Percentiles rank a stretch among this genome's conserved stretches.
Conservation (phyloP, 805 yeast species). For the Barnettozyma populi region DNA sequence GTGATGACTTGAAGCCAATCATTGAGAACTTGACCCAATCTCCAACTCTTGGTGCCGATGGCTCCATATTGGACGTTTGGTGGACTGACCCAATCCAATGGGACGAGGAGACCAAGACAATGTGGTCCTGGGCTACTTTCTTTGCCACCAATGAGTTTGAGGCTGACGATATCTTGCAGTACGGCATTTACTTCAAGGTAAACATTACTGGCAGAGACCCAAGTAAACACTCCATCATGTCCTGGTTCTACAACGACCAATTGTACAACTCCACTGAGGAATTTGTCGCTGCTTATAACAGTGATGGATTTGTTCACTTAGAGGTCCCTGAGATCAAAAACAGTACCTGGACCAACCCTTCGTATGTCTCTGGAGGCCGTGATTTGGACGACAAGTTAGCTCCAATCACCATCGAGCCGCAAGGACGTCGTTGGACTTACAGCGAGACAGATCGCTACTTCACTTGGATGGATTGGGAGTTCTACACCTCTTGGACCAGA, state of each 20-base stretch:
- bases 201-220: constrained; percentile 22
- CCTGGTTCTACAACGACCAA: constrained; percentile 22
- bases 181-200: constrained; percentile 20
- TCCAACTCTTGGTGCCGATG: constrained; percentile 16
- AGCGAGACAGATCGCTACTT: constrained; percentile 25
- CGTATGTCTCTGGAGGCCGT: constrained; percentile 16
- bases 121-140: constrained; percentile 17
- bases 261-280: constrained; percentile 22
- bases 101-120: constrained; percentile 14
- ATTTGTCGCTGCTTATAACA: constrained; percentile 20
- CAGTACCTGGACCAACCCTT: constrained; percentile 9
- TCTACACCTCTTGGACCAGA: constrained; percentile 23
- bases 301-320: constrained; percentile 16
- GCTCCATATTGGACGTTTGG: constrained; percentile 21
- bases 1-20: constrained; percentile 7
- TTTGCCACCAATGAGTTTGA: constrained; percentile 18
- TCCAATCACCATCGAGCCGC: constrained; percentile 23
- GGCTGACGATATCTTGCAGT: constrained; percentile 22
- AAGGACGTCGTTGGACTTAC: constrained; percentile 26
- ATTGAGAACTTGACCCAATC: constrained; percentile 17
- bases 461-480: constrained; percentile 29
- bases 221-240: constrained; percentile 9
- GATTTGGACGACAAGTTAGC: constrained; percentile 22
- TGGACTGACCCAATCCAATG: constrained; percentile 21
- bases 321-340: constrained; percentile 11